Base-by-base conservation (phyloP, 331 rosid genomes). In the Acacia pycnantha region DNA sequence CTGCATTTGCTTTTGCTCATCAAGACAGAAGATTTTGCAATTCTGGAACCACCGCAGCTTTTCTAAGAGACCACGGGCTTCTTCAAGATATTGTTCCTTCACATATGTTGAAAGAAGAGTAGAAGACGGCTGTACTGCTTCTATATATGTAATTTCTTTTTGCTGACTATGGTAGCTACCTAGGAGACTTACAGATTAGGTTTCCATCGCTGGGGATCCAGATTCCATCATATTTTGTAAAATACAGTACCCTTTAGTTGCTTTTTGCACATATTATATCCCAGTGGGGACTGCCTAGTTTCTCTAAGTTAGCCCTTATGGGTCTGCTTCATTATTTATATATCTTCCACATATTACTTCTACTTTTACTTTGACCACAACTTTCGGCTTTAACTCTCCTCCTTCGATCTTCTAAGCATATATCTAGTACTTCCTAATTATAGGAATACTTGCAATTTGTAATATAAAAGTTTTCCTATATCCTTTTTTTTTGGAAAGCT, bases 41-140 rank as follows among this genome's bases (percentile, higher is more conserved):
- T 74, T 80, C 76, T 0, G 86, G 77, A 59, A 40, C 91, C 3
- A 73, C 78, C 85, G 77, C 86, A 6, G 41, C 41, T 8, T 69
- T 86, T 74, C 24, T 84, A 53, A 82, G 86, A 21, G 98, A 93
- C 79, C 91, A 91, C 84, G 99, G 99, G 11, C 97, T 96, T 86
- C 99, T 96, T 86, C 98, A 96, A 84, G 99, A 96, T 85, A 88
- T 93, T 41, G 82, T 93, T 87, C 92, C 97, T 61, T 89, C 99
- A 12, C 88, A 91, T 68, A 92, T 96, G 98, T 82, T 95, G 67
- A 90, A 93, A 87, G 91, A 92, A 85, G 88, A 40, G 91, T 84
- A 88, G 87, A 58, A 37, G 41, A 35, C 62, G 8, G 19, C 54
- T 22, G 71, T 73, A 73, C 82, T 84, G 48, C 54, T 78, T 51